A percentile compares a stretch with the other conserved stretches of the same genome.
These are phyloP conservation scores for Stagonosporopsis rhizophila DNA, from an alignment of 2,329 filamentous ascomycete species.

Conservation along the genomic window DNA sequence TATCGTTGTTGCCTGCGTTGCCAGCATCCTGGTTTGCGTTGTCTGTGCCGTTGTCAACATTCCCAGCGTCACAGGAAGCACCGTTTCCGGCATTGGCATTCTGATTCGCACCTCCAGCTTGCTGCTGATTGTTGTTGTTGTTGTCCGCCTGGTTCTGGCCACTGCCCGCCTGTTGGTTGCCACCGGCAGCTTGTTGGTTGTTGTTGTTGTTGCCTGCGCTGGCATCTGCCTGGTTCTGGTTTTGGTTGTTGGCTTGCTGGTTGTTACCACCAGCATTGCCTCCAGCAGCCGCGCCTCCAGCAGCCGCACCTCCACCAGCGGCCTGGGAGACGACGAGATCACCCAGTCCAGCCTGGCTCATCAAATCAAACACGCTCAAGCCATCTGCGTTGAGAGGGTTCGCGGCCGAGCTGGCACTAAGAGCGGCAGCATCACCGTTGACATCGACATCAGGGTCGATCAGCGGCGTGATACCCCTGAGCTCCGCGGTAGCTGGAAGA, in stretches of 20 bases:
- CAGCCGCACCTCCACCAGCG: conserved; percentile 35
- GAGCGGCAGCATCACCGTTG: conserved; percentile 65
- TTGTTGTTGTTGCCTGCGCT: not conserved
- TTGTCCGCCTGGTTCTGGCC: conserved; percentile 12
- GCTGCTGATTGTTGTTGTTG: conserved; percentile 23
- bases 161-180: conserved; percentile 19
- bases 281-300: conserved; percentile 4
- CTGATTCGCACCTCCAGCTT: conserved; percentile 14
- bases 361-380: conserved; percentile 70
- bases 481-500: conserved; percentile 66
- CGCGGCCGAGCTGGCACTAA: conserved; percentile 60
- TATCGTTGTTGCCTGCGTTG: not conserved
- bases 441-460: conserved; percentile 70
- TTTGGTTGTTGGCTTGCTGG: conserved; percentile 14
- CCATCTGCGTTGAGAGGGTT: conserved; percentile 66
- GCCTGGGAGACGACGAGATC: conserved; percentile 62
- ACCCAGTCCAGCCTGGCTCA: conserved; percentile 67
- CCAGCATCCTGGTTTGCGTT: not conserved
- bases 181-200: conserved; percentile 20
- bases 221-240: conserved; percentile 3
- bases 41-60: conserved; percentile 14
- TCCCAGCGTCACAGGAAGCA: not conserved
- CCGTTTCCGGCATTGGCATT: conserved; percentile 17
- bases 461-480: conserved; percentile 71
- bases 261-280: conserved; percentile 8